These are phyloP conservation scores for Schwanniomyces occidentalis DNA, from an alignment of 805 yeast genomes.

Conservation along the genomic window DNA sequence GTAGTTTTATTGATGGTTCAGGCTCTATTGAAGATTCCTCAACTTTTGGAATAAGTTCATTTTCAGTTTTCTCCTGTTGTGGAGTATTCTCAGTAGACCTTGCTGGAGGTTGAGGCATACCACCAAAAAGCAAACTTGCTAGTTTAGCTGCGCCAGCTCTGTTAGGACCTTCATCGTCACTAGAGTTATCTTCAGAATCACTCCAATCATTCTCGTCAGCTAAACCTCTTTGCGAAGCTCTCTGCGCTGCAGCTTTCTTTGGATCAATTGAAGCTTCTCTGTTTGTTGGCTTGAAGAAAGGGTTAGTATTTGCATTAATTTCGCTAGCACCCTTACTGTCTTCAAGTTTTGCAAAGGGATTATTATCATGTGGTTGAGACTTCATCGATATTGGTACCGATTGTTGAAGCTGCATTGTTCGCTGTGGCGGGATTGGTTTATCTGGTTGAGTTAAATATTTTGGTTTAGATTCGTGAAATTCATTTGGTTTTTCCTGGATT, in stretches of 20 bases:
- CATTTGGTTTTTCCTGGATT: no score
- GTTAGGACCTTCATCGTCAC: constrained; percentile 51
- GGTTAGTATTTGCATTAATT: constrained; percentile 39
- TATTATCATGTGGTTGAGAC: no score
- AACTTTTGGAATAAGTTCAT: no score
- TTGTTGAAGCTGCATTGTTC: no score
- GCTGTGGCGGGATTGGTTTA: no score
- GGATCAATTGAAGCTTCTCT: constrained; percentile 45
- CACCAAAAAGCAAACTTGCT: constrained; percentile 55
- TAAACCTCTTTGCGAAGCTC: constrained; percentile 68
- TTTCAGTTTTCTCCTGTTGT: background rate
- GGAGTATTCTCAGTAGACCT: constrained; percentile 14
- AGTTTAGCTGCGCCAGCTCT: constrained; percentile 56
- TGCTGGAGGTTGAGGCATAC: constrained; percentile 43
- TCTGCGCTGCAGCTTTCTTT: constrained; percentile 64
- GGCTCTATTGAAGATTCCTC: background rate
- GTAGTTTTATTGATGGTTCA: background rate
- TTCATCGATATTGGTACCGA: no score
- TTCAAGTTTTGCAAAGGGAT: constrained; percentile 49
- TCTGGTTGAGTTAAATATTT: no score
- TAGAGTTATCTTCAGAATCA: constrained; percentile 40
- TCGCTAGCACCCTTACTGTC: constrained; percentile 12
- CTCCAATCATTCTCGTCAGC: constrained; percentile 49
- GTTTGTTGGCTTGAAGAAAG: constrained; percentile 56
- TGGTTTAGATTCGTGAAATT: no score